A percentile compares a stretch with the other conserved stretches of the same genome.
These are phyloP conservation scores for Allium cepa DNA, from an alignment of 106 monocot species.

Conservation along the genomic window DNA sequence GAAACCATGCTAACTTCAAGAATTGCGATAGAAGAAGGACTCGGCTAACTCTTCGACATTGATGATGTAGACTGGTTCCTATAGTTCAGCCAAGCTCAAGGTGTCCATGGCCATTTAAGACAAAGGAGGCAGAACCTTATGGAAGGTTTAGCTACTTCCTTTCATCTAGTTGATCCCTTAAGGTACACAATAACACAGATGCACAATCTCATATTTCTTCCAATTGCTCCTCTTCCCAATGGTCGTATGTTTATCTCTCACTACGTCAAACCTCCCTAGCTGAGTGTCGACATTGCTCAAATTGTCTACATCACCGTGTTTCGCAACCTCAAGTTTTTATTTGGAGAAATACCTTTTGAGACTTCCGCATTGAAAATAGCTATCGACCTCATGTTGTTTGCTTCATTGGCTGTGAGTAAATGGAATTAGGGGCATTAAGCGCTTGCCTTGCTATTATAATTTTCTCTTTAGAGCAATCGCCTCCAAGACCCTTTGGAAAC, in stretches of 20 bases:
- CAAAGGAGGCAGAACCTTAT: constrained; percentile 24
- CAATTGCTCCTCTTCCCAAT: constrained; percentile 36
- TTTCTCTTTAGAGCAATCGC: constrained; percentile 34
- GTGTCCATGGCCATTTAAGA: constrained; percentile 23
- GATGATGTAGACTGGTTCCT: constrained; percentile 37
- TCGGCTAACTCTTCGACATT: constrained; percentile 35
- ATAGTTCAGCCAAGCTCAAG: constrained; percentile 21
- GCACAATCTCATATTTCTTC: constrained; percentile 40
- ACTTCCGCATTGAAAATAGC: constrained; percentile 12
- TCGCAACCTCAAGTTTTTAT: constrained; percentile 35
- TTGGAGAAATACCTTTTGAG: constrained; percentile 22
- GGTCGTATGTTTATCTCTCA: constrained; percentile 35
- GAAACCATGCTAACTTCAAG: constrained; percentile 37
- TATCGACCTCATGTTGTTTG: constrained; percentile 15
- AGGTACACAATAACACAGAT: constrained; percentile 14
- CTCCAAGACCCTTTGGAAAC: constrained; percentile 32
- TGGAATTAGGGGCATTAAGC: constrained; percentile 32
- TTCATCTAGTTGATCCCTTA: constrained; percentile 44
- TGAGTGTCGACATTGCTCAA: constrained; percentile 20
- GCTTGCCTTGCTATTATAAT: constrained; percentile 41
- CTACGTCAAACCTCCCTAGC: constrained; percentile 12
- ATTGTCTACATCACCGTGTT: constrained; percentile 41
- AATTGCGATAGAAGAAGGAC: constrained; percentile 33
- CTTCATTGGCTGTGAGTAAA: constrained; percentile 13
- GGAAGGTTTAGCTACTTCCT: constrained; percentile 25